Base-by-base conservation (phyloP, 1,284 basidiomycete species). In the Boletus albobrunnescens region DNA sequence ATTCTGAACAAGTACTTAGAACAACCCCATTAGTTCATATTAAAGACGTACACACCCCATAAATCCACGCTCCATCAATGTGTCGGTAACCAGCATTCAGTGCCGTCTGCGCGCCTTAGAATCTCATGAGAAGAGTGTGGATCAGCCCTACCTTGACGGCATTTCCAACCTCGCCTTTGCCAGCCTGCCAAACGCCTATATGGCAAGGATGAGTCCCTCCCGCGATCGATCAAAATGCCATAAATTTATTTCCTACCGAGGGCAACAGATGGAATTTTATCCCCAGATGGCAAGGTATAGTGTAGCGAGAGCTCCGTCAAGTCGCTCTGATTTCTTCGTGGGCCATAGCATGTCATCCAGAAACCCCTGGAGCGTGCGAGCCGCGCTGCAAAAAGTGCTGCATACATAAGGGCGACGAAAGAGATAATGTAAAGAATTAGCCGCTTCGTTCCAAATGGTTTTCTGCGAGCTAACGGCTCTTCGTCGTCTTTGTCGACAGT, bases 51-150 rank as follows among this genome's bases (percentile, higher is more conserved):
- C 65, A 7, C 36, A 79, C 80, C 35, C 74, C 60, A 57, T 89
- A 90, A 38, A 76, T 74, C 77, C 81, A 83, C 30, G 86, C 88
- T 30, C 77, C 82, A 60, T 91, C 88, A 44, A 92, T 83, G 65
- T 91, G 87, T 51, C 81, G 74, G 62, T 87, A 88, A 0, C 85
- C 82, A 8, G 73, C 65, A 22, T 72, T 67, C 48, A 85, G 61
- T 3, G 82, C 83, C 6, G 74, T 70, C 73, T 79, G 43, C 19
- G 38, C 6, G 4, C 12, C 19, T 57, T 16, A 56, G 37, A 23
- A 33, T 17, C 26, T 14, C 35, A 38, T 10, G 13, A 33, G 14
- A 41, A 16, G 23, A 4, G 31, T 20, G 11, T 16, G 5, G 35
- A 33, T 33, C 19, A 11, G 31, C 28, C 61, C 6, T 42, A 73